Conservation (phyloP, 2,329 filamentous ascomycete species). For the Xylariaceae sp. region DNA sequence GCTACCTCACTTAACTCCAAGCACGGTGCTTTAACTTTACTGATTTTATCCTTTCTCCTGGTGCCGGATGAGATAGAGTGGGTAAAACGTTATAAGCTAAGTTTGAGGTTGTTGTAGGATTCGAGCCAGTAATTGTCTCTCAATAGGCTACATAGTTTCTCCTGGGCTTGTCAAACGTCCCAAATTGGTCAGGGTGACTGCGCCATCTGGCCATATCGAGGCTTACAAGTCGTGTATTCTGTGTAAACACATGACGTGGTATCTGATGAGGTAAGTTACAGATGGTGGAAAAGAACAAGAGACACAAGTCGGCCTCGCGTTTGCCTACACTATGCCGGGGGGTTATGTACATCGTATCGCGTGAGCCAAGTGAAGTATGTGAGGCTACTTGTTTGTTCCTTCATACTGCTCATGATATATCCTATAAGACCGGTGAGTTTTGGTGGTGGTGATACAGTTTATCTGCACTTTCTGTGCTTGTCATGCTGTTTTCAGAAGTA, state of each 20-base stretch:
- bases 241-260: slow-evolving; percentile 7
- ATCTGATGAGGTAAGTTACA: too few species aligned
- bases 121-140: background rate
- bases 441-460: too few species aligned
- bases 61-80: background rate
- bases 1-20: background rate
- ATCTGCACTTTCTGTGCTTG: too few species aligned
- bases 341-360: too few species aligned
- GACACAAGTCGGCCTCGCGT: too few species aligned
- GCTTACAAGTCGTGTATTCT: background rate
- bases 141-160: background rate
- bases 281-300: too few species aligned
- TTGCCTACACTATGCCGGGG: too few species aligned
- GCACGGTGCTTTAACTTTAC: background rate
- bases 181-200: background rate
- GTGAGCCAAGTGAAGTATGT: too few species aligned
- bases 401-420: too few species aligned
- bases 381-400: too few species aligned
- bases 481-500: too few species aligned
- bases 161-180: background rate
- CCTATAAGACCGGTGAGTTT: too few species aligned
- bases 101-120: background rate
- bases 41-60: background rate
- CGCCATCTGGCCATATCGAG: background rate
- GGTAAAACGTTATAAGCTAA: background rate